Evolutionary conservation across 768 basidiomycete genomes (phyloP), one percentile per base, ranked within the genome.

Genomic region (Russula sp.): DNA sequence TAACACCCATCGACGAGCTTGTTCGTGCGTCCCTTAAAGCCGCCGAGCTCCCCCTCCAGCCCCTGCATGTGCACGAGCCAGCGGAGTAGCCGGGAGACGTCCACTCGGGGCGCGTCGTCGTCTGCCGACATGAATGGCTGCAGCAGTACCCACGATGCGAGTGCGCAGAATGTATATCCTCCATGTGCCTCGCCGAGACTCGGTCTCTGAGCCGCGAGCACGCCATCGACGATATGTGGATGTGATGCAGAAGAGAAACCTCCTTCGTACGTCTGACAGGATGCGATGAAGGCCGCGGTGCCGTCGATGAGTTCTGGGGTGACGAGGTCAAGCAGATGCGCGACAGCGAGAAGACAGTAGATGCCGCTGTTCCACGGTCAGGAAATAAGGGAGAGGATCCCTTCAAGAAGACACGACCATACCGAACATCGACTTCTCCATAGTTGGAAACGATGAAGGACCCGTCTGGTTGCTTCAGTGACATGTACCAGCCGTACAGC

Each of bases 1-100:
- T 99, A 99, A 74, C 97, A 99, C 4, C 96, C 97, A 70, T 99
- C 97, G 0, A 99, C 96, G n/a, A 99, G 82, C 73, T 99, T 99
- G 73, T 98, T 99, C 67, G 93, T 92, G 57, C 97, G 79, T 0
- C 97, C 97, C 59, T 81, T 82, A 75, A 99, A 98, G 2, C 97
- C 97, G 3, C 94, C 96, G 9, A 94, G 78, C 71, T 98, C 96
- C 11, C 82, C 79, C 48, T 86, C 86, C 1, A 76, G 74, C 0
- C 93, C 94, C 71, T 98, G 96, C 86, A 97, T 88, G 49, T 86
- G 78, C 4, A 83, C 85, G 2, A 88, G 80, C 94, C 94, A 98
- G 5, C 95, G 77, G 42, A 91, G 69, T 10, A 95, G 78, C 20
- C 75, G 77, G 20, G 76, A 75, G 2, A 82, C 71, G 71, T 96